Base-by-base conservation (phyloP, 2,329 filamentous ascomycete species). In the Fusarium sp. region DNA sequence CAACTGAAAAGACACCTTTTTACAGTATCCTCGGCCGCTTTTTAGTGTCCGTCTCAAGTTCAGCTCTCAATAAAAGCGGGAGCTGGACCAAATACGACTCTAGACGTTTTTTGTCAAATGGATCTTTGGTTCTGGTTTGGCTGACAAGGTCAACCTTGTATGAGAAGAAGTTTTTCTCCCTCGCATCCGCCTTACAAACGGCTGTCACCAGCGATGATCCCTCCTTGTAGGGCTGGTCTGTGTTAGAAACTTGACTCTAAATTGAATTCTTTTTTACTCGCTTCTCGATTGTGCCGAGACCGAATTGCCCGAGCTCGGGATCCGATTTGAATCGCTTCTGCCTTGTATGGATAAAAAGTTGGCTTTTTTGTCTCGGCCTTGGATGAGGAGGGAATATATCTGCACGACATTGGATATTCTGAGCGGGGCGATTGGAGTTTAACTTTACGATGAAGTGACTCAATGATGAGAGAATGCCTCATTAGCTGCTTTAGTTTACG, bases 381-480 rank as follows among this genome's bases (percentile, higher is more conserved):
- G 28, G 13, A 37, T 37, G 34, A 37, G 34, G 14, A 37, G 18
- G 18, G 34, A 37, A 37, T 32, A 28, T 45, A 53, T 47, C 55
- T 71, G 55, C 58, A 68, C 56, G 61, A 63, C 56, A 68, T 72
- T 27, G 23, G 8, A 48, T 43, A 37, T 43, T 16, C 37, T 63
- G 37, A 68, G 65, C 65, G 62, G 72, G 67, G 58, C 41, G 47
- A 37, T 18, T 27, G 34, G 41, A 48, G 60, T 60, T 53, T 47
- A 25, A 55, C 30, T 45, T 45, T 21, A 48, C 28, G 28, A 62
- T 55, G 6, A 18, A 43, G 57, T 63, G 46, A 60, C 28, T 58
- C 43, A 18, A 74, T 74, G 47, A 59, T 63, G 59, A 60, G 55
- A 68, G 37, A 60, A 69, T 60, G 59, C 46, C 49, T 64, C 40